A percentile compares a stretch with the other conserved stretches of the same genome.
phyloP scores from a whole-genome alignment of 1,284 basidiomycete genomes.

The Mrakiaceae sp. region DNA sequence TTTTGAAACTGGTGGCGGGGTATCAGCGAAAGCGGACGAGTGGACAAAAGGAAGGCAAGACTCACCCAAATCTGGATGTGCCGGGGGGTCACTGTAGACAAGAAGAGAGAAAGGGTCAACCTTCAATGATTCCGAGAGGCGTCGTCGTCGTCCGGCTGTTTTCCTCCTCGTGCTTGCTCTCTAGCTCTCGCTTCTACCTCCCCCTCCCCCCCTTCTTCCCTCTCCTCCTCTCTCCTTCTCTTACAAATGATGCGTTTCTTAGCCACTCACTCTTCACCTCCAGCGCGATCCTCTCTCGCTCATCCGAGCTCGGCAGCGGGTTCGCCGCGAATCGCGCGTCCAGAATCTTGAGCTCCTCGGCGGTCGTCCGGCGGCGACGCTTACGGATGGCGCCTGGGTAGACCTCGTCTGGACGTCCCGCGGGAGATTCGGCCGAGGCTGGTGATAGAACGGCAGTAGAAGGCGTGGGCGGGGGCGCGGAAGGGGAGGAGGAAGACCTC shows the following conservation, averaged over 20 bases:
- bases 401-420: background rate
- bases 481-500: too few relatives aligned
- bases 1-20: conserved; percentile 19
- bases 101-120: too few relatives aligned
- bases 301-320: conserved; percentile 17
- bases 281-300: conserved; percentile 17
- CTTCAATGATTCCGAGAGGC: background rate
- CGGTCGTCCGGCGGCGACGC: conserved; percentile 18
- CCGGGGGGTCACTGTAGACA: conserved; percentile 29
- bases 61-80: conserved; percentile 22
- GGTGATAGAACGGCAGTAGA: too few relatives aligned
- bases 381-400: conserved; percentile 6
- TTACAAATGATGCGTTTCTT: too few relatives aligned
- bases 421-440: too few relatives aligned
- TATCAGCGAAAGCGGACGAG: too few relatives aligned
- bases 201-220: too few relatives aligned
- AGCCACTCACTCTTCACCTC: conserved; percentile 17
- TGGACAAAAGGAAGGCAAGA: too few relatives aligned
- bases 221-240: too few relatives aligned
- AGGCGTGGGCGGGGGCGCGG: too few relatives aligned
- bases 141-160: background rate
- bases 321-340: conserved; percentile 19
- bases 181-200: background rate
- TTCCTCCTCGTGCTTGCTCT: background rate
- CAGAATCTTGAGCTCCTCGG: conserved; percentile 19